Base-by-base conservation (phyloP, 805 yeast genomes). In the Candida multigemmis region DNA sequence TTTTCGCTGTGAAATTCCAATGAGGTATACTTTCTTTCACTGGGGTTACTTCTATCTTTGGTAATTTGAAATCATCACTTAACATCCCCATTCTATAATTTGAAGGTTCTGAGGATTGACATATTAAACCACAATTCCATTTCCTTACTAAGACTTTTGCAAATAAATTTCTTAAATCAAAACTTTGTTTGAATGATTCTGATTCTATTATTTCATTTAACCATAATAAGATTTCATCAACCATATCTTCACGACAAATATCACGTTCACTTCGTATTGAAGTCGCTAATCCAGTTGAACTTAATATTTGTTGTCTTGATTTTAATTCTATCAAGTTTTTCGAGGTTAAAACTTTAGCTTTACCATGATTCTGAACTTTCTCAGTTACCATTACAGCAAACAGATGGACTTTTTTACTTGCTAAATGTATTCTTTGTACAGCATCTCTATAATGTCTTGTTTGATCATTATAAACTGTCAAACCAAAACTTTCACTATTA, bases 391-490 rank as follows among this genome's bases (percentile, higher is more conserved):
- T 82, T 15, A 60, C 57, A 3, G 86, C 85, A 51, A 77, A 83
- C 22, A 71, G 76, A 8, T 53, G 53, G 1, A 70, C 71, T 40
- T 80, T 76, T 12, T 67, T 65, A 6, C 91, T 80, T 0, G 85
- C 77, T 17, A 65, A 45, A 25, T 70, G 62, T 6, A 85, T 71
- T 19, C 82, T 50, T 28, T 73, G 76, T 3, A 74, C 70, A 0
- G 87, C 86, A 43, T 85, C 94, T 30, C 74, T 60, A 38, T 68
- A 74, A 30, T 86, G 89, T 32, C 80, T 75, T 19, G 71, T 65
- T 40, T 79, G 91, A 44, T 85, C 95, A 40, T 86, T 84, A 65
- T 83, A 84, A 3, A 81, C 53, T 17, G 74, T 50, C 16, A 85
- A 53, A 14, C 61, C 71, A 51, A 62, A 83, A 34, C 64, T 63